phyloP scores from a whole-genome alignment of 345 rosid species.

The Eucalyptus globulus region DNA sequence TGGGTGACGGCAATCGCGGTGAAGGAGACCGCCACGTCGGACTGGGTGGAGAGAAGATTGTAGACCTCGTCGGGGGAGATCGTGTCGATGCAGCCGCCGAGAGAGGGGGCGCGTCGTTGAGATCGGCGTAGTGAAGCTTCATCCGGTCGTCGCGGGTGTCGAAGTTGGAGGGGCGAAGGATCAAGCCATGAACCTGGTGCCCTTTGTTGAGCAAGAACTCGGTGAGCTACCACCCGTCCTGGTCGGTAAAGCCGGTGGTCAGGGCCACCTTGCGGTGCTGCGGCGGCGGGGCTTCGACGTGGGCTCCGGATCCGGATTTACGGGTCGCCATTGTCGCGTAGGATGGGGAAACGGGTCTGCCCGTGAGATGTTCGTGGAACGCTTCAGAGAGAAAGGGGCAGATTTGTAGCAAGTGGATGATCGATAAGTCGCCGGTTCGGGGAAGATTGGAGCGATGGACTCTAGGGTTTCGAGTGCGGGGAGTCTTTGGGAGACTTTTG shows the following conservation, averaged over 20 bases:
- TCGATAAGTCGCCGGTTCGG: no score
- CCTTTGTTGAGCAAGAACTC: conserved; percentile 72
- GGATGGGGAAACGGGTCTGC: no score
- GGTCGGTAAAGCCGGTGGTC: conserved; percentile 75
- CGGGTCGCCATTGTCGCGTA: neutral
- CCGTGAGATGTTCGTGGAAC: no score
- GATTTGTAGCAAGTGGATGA: no score
- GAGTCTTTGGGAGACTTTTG: no score
- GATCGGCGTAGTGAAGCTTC: conserved; percentile 20
- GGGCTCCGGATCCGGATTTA: conserved; percentile 13
- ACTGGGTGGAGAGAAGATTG: conserved; percentile 24
- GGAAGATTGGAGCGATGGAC: no score
- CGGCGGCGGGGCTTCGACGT: neutral
- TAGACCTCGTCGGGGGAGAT: conserved; percentile 4
- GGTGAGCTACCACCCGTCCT: conserved; percentile 77
- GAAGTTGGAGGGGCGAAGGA: no score
- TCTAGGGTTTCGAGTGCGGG: no score
- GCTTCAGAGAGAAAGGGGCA: no score
- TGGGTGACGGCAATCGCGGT: no score
- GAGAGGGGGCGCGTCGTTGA: conserved; percentile 66
- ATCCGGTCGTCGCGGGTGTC: conserved; percentile 47
- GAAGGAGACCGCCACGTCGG: conserved; percentile 34
- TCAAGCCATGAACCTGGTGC: conserved; percentile 20
- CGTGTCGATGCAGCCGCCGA: conserved; percentile 82
- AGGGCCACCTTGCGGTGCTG: conserved; percentile 26